These are phyloP conservation scores for Macaranga tanarius DNA, from an alignment of 441 rosid species.

Conservation along the genomic window DNA sequence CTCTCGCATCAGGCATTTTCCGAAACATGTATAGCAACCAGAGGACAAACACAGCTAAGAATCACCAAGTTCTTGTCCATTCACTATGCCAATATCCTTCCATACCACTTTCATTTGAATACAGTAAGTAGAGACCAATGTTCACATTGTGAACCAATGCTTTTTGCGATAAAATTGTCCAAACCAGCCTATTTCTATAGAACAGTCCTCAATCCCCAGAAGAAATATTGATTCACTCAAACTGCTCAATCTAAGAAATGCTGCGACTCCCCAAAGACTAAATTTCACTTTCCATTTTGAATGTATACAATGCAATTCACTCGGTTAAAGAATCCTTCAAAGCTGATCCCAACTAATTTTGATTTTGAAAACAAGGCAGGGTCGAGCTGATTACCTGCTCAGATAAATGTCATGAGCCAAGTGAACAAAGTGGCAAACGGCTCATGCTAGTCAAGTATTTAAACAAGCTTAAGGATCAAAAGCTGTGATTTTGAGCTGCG, in stretches of 20 bases:
- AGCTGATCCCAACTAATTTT: background rate
- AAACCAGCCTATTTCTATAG: background rate
- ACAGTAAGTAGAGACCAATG: background rate
- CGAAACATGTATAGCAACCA: background rate
- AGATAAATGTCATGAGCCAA: background rate
- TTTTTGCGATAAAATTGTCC: background rate
- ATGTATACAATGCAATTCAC: background rate
- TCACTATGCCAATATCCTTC: background rate
- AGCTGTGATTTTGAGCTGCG: constrained; percentile 5
- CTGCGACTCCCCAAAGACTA: background rate
- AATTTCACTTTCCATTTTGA: background rate
- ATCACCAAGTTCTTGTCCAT: constrained; percentile 1
- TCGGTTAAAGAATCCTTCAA: background rate
- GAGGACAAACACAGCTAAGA: background rate
- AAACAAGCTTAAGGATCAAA: background rate
- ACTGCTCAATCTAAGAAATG: constrained; percentile 2
- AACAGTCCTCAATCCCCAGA: background rate
- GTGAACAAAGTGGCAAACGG: background rate
- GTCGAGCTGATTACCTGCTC: background rate
- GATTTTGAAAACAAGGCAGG: background rate
- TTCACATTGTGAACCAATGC: background rate
- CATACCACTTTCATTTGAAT: background rate
- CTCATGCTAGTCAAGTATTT: constrained; percentile 1
- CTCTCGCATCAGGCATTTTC: background rate
- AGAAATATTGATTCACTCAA: background rate